Base-by-base conservation (phyloP, 1,284 basidiomycete genomes). In the Sphaerobolus stellatus region DNA sequence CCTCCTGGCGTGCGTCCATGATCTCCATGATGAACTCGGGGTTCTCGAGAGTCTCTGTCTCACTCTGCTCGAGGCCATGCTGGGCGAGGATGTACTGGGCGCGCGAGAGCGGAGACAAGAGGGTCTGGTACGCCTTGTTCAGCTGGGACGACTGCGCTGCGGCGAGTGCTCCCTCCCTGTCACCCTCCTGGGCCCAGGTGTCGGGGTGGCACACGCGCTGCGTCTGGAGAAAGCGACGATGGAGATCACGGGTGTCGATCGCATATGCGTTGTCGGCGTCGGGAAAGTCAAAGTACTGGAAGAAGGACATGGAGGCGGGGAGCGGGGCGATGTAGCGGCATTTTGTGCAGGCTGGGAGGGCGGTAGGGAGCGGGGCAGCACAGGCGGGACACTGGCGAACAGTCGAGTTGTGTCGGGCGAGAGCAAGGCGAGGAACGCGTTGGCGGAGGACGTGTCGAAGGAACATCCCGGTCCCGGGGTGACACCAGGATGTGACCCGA, bases 141-240 rank as follows among this genome's bases (percentile, higher is more conserved):
- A 92, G 75, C 33, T 78, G 73, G 29, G 87, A 79, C 31, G 91
- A 93, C 56, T 86, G 73, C 7, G 76, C 71, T 41, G 81, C 82
- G 8, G 90, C 89, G 13, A 54, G 29, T 78, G 79, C 59, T 85
- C 80, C 43, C n/a, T n/a, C 75, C 72, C 86, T 88, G 55, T 75
- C 66, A 55, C 80, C 80, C 66, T 80, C 79, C 36, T 80, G 80
- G 22, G 83, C 77, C 88, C 90, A 92, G 18, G 81, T 75, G 66
- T 94, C 91, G 1, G 92, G 91, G 70, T 94, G 91, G 49, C 88
- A 86, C 27, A 82, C 68, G n/a, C 83, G 75, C 63, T 93, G 90
- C 7, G 86, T 80, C 50, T 79, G 73, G 20, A 85, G 74, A 64
- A 90, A 92, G 27, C 76, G 73, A 24, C 74, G 72, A 67, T 80